Evolutionary conservation across 768 basidiomycete species (phyloP), one percentile per base, ranked within the genome.

Genomic region (Amanita pseudoporphyria): DNA sequence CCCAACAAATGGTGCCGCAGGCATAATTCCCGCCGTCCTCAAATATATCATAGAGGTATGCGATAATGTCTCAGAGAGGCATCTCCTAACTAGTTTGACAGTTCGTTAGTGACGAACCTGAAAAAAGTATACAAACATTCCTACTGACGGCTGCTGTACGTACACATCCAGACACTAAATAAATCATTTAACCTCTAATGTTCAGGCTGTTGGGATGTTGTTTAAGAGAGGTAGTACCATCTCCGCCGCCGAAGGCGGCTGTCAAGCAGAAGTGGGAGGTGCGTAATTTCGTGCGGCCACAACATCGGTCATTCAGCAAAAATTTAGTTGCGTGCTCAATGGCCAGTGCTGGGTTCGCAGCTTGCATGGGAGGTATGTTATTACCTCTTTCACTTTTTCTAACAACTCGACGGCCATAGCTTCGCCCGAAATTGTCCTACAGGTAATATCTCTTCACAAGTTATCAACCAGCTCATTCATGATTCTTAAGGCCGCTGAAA

Each of bases 141-240:
- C 66, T 98, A 43, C 69, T 97, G 50, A 96, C 93, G 4, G 88
- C 92, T 42, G 72, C 88, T 47, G 90, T 89, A 59, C 56, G 79
- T 71, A 36, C 36, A 18, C 31, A 12, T 21, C n/a, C 10, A 21
- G 12, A 16, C n/a, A 16, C 9, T 18, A 6, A 14, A 14, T 6
- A 21, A 7, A 14, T 22, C 3, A 6, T 19, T 12, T 39, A 30
- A 19, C 10, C 10, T 54, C 47, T 52, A 54, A 37, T 45, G 45
- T 55, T 18, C 43, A 88, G 86, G 86, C 93, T 7, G 68, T 95
- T 47, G 92, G 94, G 13, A 96, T 96, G 93, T 70, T 96, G 28
- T 95, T 92, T 72, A 97, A 98, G 63, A 80, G 94, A 52, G 92
- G 93, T n/a, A 91, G 90, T 54, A 95, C 94, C 1, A 96, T 97